phyloP scores from a whole-genome alignment of 2,329 filamentous ascomycete genomes.

The Berkeleyomyces rouxiae region DNA sequence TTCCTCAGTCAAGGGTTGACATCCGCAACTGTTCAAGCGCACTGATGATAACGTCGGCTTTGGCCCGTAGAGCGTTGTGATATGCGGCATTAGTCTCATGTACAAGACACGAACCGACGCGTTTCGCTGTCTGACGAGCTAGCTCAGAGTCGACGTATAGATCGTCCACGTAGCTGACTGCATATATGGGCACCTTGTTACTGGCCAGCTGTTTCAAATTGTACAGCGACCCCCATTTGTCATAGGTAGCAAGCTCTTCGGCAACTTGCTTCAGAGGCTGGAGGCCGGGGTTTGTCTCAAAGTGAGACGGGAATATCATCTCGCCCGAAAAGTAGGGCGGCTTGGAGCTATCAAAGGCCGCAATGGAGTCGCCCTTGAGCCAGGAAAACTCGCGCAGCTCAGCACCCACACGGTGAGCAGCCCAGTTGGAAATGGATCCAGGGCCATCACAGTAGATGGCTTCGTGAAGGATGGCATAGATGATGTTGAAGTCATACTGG shows the following conservation, averaged over 20 bases:
- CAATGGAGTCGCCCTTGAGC: constrained; percentile 25
- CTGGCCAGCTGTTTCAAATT: constrained; percentile 52
- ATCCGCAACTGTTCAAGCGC: constrained; percentile 41
- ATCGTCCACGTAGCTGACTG: constrained; percentile 68
- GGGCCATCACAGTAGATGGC: constrained; percentile 65
- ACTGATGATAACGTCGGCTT: constrained; percentile 48
- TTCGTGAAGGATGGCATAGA: constrained; percentile 82
- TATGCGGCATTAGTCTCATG: constrained; percentile 79
- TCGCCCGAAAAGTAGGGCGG: constrained; percentile 75
- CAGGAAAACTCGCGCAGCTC: constrained; percentile 31
- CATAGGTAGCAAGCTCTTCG: constrained; percentile 48
- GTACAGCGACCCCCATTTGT: constrained; percentile 63
- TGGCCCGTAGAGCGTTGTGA: constrained; percentile 63
- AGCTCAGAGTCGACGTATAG: constrained; percentile 80
- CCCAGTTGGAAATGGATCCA: constrained; percentile 52
- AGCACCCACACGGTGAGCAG: constrained; percentile 48
- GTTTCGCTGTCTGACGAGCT: constrained; percentile 53
- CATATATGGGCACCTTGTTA: constrained; percentile 75
- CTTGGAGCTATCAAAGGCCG: constrained; percentile 20
- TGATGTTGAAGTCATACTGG: constrained; percentile 56
- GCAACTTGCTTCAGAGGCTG: constrained; percentile 50
- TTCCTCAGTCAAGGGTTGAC: constrained; percentile 12
- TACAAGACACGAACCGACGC: constrained; percentile 61
- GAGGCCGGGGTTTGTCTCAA: constrained; percentile 65
- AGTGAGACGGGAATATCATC: constrained; percentile 80